These are phyloP conservation scores for Piromyces finnis DNA, from an alignment of 192 early-diverging fungal genomes.

Conservation along the genomic window DNA sequence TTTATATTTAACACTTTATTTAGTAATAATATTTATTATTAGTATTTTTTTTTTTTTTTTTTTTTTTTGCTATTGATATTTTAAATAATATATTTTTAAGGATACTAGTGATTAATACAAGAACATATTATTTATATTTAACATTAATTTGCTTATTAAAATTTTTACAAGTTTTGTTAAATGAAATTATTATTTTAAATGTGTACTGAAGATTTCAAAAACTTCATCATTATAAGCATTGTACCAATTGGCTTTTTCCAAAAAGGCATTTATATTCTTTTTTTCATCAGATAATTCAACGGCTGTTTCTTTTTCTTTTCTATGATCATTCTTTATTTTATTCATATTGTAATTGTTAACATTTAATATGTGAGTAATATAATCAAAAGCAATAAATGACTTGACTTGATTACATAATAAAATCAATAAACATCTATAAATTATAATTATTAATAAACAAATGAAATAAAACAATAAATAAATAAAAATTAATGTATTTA, in stretches of 20 bases:
- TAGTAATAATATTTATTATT: too few species aligned
- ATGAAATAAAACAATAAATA: too few species aligned
- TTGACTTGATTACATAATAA: neutral
- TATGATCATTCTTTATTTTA: neutral
- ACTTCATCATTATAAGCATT: neutral
- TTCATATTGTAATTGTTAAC: neutral
- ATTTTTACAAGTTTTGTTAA: too few species aligned
- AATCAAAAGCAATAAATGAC: neutral
- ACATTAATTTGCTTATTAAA: too few species aligned
- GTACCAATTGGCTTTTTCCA: neutral
- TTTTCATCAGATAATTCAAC: neutral
- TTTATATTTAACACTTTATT: too few species aligned
- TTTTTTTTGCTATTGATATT: too few species aligned
- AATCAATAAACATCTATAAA: neutral
- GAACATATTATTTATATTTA: too few species aligned
- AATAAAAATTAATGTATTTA: too few species aligned
- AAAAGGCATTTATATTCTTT: neutral
- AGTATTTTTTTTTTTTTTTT: too few species aligned
- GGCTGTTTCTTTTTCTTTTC: neutral
- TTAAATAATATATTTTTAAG: too few species aligned
- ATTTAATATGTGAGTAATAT: neutral
- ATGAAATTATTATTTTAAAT: neutral
- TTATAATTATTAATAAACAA: neutral
- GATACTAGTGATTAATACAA: too few species aligned
- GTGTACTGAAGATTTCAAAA: neutral